Percentiles rank a stretch among this genome's conserved stretches.
phyloP scores from a whole-genome alignment of 768 basidiomycete genomes.

The Boletus rubroflammeus region DNA sequence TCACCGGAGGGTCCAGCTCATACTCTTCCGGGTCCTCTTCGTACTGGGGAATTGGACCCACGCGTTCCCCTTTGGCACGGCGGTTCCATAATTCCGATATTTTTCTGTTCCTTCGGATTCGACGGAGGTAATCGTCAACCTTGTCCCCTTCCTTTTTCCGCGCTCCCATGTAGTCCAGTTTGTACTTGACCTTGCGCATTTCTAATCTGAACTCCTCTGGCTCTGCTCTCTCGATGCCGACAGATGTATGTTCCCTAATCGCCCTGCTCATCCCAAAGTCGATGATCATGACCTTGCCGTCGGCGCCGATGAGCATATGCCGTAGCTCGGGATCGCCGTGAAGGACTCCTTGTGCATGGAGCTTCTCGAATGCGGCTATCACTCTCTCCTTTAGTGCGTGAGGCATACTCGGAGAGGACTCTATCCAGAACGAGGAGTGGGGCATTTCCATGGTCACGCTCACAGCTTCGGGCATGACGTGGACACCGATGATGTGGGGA shows the following conservation, averaged over 20 bases:
- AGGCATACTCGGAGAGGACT: conserved; percentile 58
- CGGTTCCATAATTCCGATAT: conserved; percentile 26
- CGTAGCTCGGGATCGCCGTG: conserved; percentile 47
- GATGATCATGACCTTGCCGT: conserved; percentile 50
- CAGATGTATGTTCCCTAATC: conserved; percentile 24
- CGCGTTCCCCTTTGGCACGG: conserved; percentile 27
- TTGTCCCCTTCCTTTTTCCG: conserved; percentile 35
- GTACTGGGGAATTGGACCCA: conserved; percentile 30
- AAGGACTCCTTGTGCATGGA: conserved; percentile 46
- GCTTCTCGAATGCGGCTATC: conserved; percentile 46
- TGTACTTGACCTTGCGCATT: conserved; percentile 53
- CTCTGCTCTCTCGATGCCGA: conserved; percentile 37
- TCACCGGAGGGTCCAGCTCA: conserved; percentile 30
- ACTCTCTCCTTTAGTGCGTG: conserved; percentile 48
- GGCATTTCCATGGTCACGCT: conserved; percentile 51
- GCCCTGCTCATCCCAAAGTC: conserved; percentile 48
- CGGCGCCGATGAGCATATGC: conserved; percentile 54
- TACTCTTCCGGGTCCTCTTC: conserved; percentile 34
- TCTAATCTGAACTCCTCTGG: conserved; percentile 45
- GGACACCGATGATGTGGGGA: conserved; percentile 51
- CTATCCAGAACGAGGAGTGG: conserved; percentile 57
- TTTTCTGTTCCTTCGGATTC: conserved; percentile 28
- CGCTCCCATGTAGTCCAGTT: conserved; percentile 45
- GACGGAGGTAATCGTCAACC: conserved; percentile 28
- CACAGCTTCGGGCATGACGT: conserved; percentile 36